These are phyloP conservation scores for Aspergillus uvarum DNA, from an alignment of 2,329 filamentous ascomycete genomes.

Conservation along the genomic window DNA sequence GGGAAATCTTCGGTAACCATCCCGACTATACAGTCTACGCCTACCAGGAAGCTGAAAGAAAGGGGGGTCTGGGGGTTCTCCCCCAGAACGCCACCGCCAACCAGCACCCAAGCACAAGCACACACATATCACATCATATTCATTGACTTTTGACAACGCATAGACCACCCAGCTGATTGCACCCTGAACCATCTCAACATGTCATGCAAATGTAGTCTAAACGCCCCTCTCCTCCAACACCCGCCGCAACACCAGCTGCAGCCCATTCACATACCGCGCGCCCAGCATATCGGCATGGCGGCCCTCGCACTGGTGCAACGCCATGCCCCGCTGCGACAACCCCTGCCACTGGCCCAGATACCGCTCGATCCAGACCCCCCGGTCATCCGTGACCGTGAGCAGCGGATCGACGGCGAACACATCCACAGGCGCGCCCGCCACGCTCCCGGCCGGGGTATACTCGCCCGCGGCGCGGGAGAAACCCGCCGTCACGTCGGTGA, in stretches of 20 bases:
- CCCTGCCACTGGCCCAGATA: conserved; percentile 6
- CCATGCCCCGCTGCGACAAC: conserved; percentile 2
- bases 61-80: too few relatives aligned
- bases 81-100: too few relatives aligned
- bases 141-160: too few relatives aligned
- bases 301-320: conserved; percentile 6
- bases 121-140: too few relatives aligned
- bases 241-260: neutral
- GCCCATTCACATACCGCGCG: conserved; percentile 1
- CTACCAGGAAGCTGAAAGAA: too few relatives aligned
- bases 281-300: conserved; percentile 10
- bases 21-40: too few relatives aligned
- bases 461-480: conserved; percentile 1
- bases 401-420: conserved; percentile 13
- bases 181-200: too few relatives aligned
- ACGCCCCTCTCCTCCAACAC: neutral
- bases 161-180: too few relatives aligned
- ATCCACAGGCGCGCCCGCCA: conserved; percentile 2
- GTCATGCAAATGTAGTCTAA: neutral
- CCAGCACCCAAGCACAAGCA: too few relatives aligned
- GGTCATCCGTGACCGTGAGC: neutral
- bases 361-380: conserved; percentile 8
- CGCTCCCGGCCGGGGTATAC: conserved; percentile 6
- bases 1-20: too few relatives aligned
- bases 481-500: conserved; percentile 6